Base-by-base conservation (phyloP, 2,329 filamentous ascomycete species). In the Geoglossum cookeanum region DNA sequence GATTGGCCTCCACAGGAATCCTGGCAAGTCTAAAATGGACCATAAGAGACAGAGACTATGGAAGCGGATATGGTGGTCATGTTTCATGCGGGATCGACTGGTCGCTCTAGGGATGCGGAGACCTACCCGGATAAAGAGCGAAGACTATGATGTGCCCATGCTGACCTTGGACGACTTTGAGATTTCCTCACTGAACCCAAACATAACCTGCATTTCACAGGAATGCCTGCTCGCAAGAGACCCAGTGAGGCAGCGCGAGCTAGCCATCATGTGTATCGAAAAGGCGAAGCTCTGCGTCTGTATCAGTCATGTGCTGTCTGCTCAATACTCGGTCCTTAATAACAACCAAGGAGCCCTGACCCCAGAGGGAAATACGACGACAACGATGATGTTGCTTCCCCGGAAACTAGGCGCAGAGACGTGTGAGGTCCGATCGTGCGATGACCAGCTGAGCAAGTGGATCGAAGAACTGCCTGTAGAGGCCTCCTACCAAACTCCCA, bases 51-150 rank as follows among this genome's bases (percentile, higher is more conserved):
- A 89, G 66, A 87, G 82, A 65, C 73, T 96, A 55, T 94, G 90
- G 86, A 95, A 94, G 72, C 79, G 90, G 56, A 92, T 96, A 63
- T 97, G 91, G 91, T 97, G 91, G 91, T 94, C 87, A 35, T 94
- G 87, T 61, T 95, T 94, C 66, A 95, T 95, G 81, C 84, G 90
- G 57, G 91, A 97, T 69, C 85, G 90, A 54, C 77, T 96, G 47
- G 89, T 96, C 61, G 91, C 91, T 1, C 74, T 97, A 11, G 91
- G 91, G 58, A 96, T 96, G 90, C 81, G 91, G 58, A 81, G 91
- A 57, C 90, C 90, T 3, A 95, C 89, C 44, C 78, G 90, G 56
- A 94, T 96, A 69, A 94, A 94, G 74, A 84, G 89, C 59, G 87
- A 92, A 64, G 90, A 96, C 68, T 95, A 87, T 66, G 87, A 96